A percentile compares a stretch with the other conserved stretches of the same genome.
phyloP scores from a whole-genome alignment of 352 stramenopile species.

The Elongisporangium senticosum region DNA sequence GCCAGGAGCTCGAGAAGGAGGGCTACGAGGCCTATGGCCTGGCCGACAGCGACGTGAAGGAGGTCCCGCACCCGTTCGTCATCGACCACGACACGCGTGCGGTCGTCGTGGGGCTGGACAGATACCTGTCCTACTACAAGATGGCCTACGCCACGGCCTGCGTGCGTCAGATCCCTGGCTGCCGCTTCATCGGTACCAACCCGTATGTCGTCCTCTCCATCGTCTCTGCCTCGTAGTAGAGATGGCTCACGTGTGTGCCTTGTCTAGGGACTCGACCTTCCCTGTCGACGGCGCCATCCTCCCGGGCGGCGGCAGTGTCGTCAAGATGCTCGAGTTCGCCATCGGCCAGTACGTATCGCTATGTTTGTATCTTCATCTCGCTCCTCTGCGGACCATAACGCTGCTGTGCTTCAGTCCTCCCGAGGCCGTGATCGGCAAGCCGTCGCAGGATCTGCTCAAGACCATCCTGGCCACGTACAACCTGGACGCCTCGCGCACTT shows the following conservation, averaged over 20 bases:
- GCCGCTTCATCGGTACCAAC: slow-evolving; percentile 81
- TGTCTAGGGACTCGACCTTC: slow-evolving; percentile 63
- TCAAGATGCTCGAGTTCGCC: slow-evolving; percentile 61
- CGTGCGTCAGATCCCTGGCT: slow-evolving; percentile 63
- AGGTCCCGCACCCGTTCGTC: slow-evolving; percentile 56
- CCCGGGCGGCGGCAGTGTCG: slow-evolving; percentile 59
- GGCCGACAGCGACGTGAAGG: slow-evolving; percentile 60
- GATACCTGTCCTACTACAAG: slow-evolving; percentile 83
- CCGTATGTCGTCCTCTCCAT: slow-evolving; percentile 32
- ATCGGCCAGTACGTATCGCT: slow-evolving; percentile 53
- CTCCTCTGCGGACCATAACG: slow-evolving; percentile 2
- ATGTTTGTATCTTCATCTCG: background rate
- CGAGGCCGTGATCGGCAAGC: slow-evolving; percentile 75
- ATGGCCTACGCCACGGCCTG: slow-evolving; percentile 72
- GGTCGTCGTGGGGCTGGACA: slow-evolving; percentile 80
- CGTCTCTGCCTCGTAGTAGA: background rate
- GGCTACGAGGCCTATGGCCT: slow-evolving; percentile 69
- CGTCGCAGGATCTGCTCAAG: slow-evolving; percentile 75
- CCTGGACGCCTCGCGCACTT: slow-evolving; percentile 62
- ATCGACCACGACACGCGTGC: slow-evolving; percentile 68
- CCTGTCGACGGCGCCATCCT: slow-evolving; percentile 68
- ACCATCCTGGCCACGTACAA: slow-evolving; percentile 74
- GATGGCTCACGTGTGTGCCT: background rate
- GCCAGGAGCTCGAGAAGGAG: slow-evolving; percentile 54
- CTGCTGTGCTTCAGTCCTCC: slow-evolving; percentile 31